These are phyloP conservation scores for Coemansia sp. DNA, from an alignment of 192 early-diverging fungal genomes.

Conservation along the genomic window DNA sequence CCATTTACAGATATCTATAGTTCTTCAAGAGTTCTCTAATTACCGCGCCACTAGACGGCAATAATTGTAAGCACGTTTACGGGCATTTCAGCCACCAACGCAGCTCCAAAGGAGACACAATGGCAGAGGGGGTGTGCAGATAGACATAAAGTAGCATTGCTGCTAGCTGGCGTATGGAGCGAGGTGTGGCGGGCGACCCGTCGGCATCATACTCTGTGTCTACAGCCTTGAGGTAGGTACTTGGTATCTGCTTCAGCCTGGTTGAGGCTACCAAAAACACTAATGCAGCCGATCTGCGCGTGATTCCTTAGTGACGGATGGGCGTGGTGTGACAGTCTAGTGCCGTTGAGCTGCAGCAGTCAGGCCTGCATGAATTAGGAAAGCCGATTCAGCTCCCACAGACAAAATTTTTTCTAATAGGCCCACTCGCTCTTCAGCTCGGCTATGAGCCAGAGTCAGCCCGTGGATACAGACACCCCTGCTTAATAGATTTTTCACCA, in stretches of 20 bases:
- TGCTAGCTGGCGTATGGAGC: background rate
- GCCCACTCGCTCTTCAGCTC: conserved; percentile 2
- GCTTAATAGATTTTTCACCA: background rate
- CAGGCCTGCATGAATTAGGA: background rate
- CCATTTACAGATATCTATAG: background rate
- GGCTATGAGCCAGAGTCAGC: conserved; percentile 7
- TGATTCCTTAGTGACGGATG: background rate
- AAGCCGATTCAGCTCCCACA: conserved; percentile 1
- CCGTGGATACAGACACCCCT: background rate
- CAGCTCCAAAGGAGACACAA: background rate
- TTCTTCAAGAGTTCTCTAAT: background rate
- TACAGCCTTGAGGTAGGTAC: background rate
- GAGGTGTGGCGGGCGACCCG: background rate
- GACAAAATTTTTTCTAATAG: background rate
- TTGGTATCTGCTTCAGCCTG: background rate
- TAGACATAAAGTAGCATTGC: background rate
- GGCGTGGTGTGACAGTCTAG: background rate
- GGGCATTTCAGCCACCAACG: background rate
- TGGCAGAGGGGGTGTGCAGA: background rate
- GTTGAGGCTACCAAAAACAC: background rate
- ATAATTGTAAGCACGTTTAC: background rate
- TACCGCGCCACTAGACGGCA: background rate
- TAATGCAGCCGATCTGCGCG: background rate
- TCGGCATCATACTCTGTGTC: background rate
- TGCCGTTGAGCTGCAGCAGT: background rate